Base-by-base conservation (phyloP, 2,329 filamentous ascomycete species). In the Ilyonectria mors-panacis region DNA sequence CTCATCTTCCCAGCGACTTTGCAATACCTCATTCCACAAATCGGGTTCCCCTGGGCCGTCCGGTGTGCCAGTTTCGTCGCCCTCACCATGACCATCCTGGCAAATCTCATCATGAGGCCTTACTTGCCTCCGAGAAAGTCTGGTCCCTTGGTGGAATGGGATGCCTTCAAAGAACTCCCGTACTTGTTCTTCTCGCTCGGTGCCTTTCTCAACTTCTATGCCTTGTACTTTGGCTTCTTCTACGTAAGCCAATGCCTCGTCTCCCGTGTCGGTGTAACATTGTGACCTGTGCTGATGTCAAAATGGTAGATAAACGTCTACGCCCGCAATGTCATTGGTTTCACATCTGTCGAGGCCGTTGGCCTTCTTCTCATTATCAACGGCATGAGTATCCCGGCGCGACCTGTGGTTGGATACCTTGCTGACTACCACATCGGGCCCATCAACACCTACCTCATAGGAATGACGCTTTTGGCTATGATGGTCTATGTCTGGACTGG, bases 31-130 rank as follows among this genome's bases (percentile, higher is more conserved):
- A 82, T 89, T 7, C 87, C 87, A 0, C 76, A 80, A 17, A 82
- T 92, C 33, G 90, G 90, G 1, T 92, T 92, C 70, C 80, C 83
- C 0, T 92, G 90, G 89, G 85, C 89, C 0, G 89, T 90, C 3
- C 83, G 92, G 8, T 85, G 89, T 10, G 82, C 93, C 1, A 92
- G 86, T 0, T 92, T 94, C 73, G 85, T 94, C 37, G 85, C 84
- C 53, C 78, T 90, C 7, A 80, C 76, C 0, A 85, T 86, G 9
- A 78, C 85, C 23, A 63, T 77, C 1, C 70, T 82, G 0, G 82
- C 80, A 13, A 77, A 81, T 0, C 77, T 86, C 23, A 66, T 81
- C 28, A 74, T 85, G 68, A 81, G 79, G 62, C 82, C 86, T 2
- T 80, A 84, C 12, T 77, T 91, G 9, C 82, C 84, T 17, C 85